These are phyloP conservation scores for Scheffersomyces ergatensis DNA, from an alignment of 805 yeast species.

Conservation along the genomic window DNA sequence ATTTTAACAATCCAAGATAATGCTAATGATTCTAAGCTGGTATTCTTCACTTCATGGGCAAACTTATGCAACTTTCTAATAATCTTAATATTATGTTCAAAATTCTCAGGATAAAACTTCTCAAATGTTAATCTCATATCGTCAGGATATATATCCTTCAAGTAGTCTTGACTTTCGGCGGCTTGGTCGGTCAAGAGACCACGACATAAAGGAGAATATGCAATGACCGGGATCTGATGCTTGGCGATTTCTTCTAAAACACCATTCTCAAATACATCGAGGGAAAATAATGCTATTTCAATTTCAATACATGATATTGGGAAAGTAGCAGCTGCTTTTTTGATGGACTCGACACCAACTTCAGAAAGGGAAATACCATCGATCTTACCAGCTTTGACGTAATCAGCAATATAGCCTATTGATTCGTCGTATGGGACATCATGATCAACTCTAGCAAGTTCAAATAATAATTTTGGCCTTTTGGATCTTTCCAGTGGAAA, in stretches of 20 bases:
- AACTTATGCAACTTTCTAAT: conserved; percentile 48
- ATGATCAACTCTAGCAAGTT: conserved; percentile 69
- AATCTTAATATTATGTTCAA: conserved; percentile 49
- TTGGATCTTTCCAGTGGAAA: conserved; percentile 23
- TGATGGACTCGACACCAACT: conserved; percentile 59
- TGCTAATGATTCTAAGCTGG: conserved; percentile 56
- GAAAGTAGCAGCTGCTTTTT: conserved; percentile 50
- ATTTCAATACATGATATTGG: conserved; percentile 72
- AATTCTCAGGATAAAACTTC: conserved; percentile 58
- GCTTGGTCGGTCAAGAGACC: conserved; percentile 72
- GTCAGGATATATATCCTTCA: conserved; percentile 48
- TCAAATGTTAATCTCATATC: conserved; percentile 54
- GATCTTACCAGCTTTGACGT: conserved; percentile 61
- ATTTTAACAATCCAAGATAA: conserved; percentile 52
- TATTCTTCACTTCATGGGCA: conserved; percentile 44
- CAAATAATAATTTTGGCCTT: conserved; percentile 51
- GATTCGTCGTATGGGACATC: conserved; percentile 57
- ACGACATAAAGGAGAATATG: conserved; percentile 81
- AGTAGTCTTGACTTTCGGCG: conserved; percentile 32
- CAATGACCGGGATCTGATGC: conserved; percentile 61
- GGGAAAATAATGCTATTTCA: conserved; percentile 72
- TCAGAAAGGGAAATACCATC: conserved; percentile 77
- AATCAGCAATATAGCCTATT: conserved; percentile 53
- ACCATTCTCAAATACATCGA: conserved; percentile 62
- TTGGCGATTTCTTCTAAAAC: conserved; percentile 58